Evolutionary conservation across 768 basidiomycete species (phyloP), one percentile per base, ranked within the genome.

Genomic region (Boletus rubroflammeus): DNA sequence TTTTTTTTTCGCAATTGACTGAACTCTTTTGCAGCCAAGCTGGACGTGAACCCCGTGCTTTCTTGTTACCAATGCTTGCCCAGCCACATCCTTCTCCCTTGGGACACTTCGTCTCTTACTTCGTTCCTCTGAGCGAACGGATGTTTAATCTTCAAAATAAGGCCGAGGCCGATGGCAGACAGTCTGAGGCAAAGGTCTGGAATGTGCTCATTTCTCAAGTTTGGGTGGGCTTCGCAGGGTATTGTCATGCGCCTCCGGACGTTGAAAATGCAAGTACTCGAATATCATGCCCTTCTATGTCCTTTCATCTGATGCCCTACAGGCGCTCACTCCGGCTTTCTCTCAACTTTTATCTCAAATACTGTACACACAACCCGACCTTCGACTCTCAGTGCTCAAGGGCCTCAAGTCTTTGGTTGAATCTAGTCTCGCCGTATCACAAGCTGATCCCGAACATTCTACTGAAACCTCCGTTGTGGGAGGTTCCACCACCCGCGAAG

Each of bases 161-260:
- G 15, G 89, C 93, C 0, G 90, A 90, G 58, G 74, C 77, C 7
- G 86, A 86, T 51, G 83, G 81, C 13, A 82, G 85, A 35, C 80
- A 79, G 47, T 85, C 89, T 0, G 94, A 98, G 70, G 90, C 88
- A 14, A 99, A 98, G 72, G 86, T 98, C 35, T 99, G 93, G 92
- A 89, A 84, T 59, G 93, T 96, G 11, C 80, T 98, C 42, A 85
- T 98, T 23, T 85, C 87, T 10, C 97, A 99, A 70, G 83, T 96
- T 19, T 99, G 97, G 97, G 78, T 83, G 25, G 91, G 95, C 25
- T 80, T 98, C 38, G 83, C 84, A 6, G 93, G 94, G 2, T 99
- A 98, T 73, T 96, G 93, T 69, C 84, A 86, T 67, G 84, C 84
- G 25, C 79, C 90, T 13, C 63, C 77, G n/a, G 90, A 98, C 69